Base-by-base conservation (phyloP, 1,284 basidiomycete genomes). In the Ustilago nuda region DNA sequence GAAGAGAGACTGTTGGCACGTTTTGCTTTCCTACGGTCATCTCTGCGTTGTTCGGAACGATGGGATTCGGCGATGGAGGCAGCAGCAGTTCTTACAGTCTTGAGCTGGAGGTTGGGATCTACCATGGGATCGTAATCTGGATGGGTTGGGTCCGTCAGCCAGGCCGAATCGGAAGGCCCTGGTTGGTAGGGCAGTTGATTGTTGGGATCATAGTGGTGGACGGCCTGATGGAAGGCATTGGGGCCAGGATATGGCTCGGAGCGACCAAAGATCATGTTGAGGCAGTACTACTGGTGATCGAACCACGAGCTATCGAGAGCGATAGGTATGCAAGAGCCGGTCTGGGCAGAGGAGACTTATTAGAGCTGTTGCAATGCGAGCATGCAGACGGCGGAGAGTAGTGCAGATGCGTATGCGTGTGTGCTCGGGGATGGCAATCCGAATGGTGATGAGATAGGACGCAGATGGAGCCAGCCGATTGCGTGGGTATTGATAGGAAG, bases 1-100 rank as follows among this genome's bases (percentile, higher is more conserved):
- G 65, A 61, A 0, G 82, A 76, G 32, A 81, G 61, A 39, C 68
- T 78, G 54, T 73, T 68, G 43, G 56, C 62, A 19, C 78, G 61
- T 19, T 76, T 72, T 11, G 68, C 62, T 66, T 75, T 79, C 17
- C 58, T 59, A 13, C 79, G 67, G 6, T 72, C 75, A 45, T 83
- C 81, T 51, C 80, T 65, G 39, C 81, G 66, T 30, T 74, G 72
- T 52, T 83, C 81, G 30, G 80, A 82, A 36, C 80, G 76, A 58
- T 83, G 80, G 13, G 78, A 80, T 55, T 83, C 81, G 36, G 81
- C 81, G 35, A 83, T 83, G 43, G 80, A 82, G 17, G 79, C 81
- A 35, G 81, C 81, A 8, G 81, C 81, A n/a, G 81, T 83, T n/a
- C 81, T 65, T 46, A 83, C 81, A 11, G 78, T 82, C 60, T 74